phyloP scores from a whole-genome alignment of 2,329 filamentous ascomycete species.

The Epichloe scottii region DNA sequence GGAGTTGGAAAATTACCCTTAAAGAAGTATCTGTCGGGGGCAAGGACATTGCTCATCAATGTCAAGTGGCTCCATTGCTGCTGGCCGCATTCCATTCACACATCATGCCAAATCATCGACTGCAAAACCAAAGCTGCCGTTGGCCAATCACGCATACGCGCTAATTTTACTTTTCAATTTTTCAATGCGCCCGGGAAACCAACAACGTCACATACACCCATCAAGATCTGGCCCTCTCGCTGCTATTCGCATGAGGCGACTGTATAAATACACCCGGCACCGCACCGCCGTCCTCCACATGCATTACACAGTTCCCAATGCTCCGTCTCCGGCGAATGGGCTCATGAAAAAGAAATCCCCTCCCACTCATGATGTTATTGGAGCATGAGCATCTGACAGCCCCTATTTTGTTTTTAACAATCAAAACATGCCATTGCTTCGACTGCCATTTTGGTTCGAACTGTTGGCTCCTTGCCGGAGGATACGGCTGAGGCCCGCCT shows the following conservation, averaged over 20 bases:
- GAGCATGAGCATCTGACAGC: too few species aligned
- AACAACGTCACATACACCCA: neutral
- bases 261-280: neutral
- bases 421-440: neutral
- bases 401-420: neutral
- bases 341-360: too few species aligned
- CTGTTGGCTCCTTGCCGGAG: conserved; percentile 21
- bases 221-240: neutral
- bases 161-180: neutral
- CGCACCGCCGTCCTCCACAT: too few species aligned
- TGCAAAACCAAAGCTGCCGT: neutral
- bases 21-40: too few species aligned
- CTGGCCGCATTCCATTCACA: neutral
- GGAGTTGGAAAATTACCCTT: too few species aligned
- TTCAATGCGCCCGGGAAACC: neutral
- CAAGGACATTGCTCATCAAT: too few species aligned
- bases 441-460: neutral
- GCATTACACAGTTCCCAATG: neutral
- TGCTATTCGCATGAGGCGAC: neutral
- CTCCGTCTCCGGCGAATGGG: neutral
- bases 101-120: too few species aligned
- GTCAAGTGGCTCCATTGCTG: too few species aligned
- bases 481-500: conserved; percentile 52
- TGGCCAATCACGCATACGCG: neutral
- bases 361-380: neutral